Conservation (phyloP, 2,329 filamentous ascomycete species). For the Aspergillus proliferans region DNA sequence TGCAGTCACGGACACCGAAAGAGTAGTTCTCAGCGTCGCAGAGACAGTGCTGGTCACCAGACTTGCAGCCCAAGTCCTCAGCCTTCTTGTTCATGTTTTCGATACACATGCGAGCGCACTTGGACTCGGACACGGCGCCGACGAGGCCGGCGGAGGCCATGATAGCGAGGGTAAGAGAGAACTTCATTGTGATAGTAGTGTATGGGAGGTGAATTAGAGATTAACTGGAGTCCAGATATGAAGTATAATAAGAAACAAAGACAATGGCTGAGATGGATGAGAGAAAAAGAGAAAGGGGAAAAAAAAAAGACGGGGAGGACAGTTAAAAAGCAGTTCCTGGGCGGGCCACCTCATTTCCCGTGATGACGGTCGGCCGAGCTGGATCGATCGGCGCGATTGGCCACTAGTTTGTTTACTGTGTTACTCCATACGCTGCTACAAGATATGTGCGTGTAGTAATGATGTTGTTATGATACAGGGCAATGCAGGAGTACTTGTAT, state of each 20-base stretch:
- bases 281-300: not conserved
- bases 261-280: not conserved
- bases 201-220: not conserved
- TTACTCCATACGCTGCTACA: too few relatives aligned
- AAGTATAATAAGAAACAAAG: not conserved
- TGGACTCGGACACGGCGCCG: constrained; percentile 18
- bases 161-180: constrained; percentile 24
- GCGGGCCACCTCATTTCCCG: not conserved
- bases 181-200: constrained; percentile 24
- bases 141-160: constrained; percentile 22
- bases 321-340: not conserved
- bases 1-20: constrained; percentile 44
- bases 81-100: constrained; percentile 40
- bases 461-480: too few relatives aligned
- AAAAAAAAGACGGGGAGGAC: not conserved
- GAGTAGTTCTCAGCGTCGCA: constrained; percentile 38
- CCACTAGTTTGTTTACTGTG: too few relatives aligned
- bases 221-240: not conserved
- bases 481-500: too few relatives aligned
- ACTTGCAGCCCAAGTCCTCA: constrained; percentile 33
- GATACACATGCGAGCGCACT: constrained; percentile 36
- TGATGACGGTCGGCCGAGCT: too few relatives aligned
- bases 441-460: too few relatives aligned
- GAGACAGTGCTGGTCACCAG: constrained; percentile 33
- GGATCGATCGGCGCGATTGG: too few relatives aligned